A percentile compares a stretch with the other conserved stretches of the same genome.
These are phyloP conservation scores for Myriosclerotinia curreyana DNA, from an alignment of 2,329 filamentous ascomycete species.

Conservation along the genomic window DNA sequence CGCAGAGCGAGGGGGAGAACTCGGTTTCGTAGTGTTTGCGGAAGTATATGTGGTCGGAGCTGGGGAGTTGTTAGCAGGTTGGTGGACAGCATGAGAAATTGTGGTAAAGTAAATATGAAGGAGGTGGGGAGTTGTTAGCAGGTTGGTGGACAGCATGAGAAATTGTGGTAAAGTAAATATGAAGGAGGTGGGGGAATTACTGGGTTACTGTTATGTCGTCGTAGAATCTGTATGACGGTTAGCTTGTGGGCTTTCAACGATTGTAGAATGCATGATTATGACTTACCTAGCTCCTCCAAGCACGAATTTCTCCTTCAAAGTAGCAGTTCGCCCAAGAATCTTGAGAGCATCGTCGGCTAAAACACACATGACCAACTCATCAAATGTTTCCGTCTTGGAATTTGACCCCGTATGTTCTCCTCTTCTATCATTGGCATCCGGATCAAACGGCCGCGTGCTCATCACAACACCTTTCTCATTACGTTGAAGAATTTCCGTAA, in stretches of 20 bases:
- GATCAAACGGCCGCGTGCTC: conserved; percentile 43
- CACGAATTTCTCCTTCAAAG: conserved; percentile 61
- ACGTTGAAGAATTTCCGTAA: conserved; percentile 51
- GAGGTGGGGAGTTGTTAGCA: too few relatives aligned
- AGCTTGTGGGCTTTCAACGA: neutral
- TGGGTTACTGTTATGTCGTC: conserved; percentile 72
- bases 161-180: too few relatives aligned
- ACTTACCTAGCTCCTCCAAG: conserved; percentile 60
- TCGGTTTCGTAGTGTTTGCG: conserved; percentile 64
- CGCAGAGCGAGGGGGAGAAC: conserved; percentile 52
- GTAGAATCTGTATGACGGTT: conserved; percentile 45
- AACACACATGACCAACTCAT: conserved; percentile 65
- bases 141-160: too few relatives aligned
- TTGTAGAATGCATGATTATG: neutral
- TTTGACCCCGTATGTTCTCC: conserved; percentile 41
- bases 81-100: too few relatives aligned
- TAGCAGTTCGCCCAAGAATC: conserved; percentile 56
- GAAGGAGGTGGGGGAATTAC: neutral
- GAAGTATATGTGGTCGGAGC: conserved; percentile 61
- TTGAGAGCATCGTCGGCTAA: conserved; percentile 62
- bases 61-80: neutral
- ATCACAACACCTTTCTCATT: conserved; percentile 52
- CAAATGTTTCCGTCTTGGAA: conserved; percentile 53
- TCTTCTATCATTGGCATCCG: conserved; percentile 50
- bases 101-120: too few relatives aligned